Base-by-base conservation (phyloP, 1,284 basidiomycete genomes). In the Gymnopus androsaceus region DNA sequence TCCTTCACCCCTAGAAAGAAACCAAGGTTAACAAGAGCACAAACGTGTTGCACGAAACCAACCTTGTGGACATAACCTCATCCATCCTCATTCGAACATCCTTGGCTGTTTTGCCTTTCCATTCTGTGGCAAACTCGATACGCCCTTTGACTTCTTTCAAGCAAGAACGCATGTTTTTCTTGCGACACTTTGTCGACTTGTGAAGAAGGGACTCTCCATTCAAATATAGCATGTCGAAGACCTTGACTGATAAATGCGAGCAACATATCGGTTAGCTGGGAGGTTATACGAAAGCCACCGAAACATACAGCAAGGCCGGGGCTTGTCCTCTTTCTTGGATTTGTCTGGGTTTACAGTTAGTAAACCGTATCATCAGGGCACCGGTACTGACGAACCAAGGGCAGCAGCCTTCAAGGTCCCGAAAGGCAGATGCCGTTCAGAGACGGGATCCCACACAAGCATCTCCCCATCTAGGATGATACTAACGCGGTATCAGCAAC, bases 381-480 rank as follows among this genome's bases (percentile, higher is more conserved):
- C 1, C n/a, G n/a, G n/a, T n/a, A n/a, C n/a, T n/a, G 14, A 62
- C 78, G 52, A 60, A 92, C 92, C 87, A 6, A 87, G 73, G 1
- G 94, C 94, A 31, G 93, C 92, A 0, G 92, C 92, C 71, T 98
- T 98, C 49, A 98, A 74, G 0, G 86, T 90, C 1, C 95, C 95
- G 62, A 98, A 98, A 0, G 94, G 91, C 11, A 95, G 76, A 65
- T 92, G 92, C 42, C 90, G 84, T 61, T 90, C 87, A 0, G 91
- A 85, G 1, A 89, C 77, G 0, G 95, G 95, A 69, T 98, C 95
- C 90, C 92, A 97, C 2, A 95, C 95, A 40, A 98, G 75, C 95
- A 98, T 97, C 69, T 98, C 95, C 0, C 95, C 95, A 63, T 98
- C 95, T 15, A 98, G 73, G 42, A 98, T 92, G 63, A 95, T 87